Evolutionary conservation across 441 rosid genomes (phyloP).

Genomic region (Jatropha multifida): DNA sequence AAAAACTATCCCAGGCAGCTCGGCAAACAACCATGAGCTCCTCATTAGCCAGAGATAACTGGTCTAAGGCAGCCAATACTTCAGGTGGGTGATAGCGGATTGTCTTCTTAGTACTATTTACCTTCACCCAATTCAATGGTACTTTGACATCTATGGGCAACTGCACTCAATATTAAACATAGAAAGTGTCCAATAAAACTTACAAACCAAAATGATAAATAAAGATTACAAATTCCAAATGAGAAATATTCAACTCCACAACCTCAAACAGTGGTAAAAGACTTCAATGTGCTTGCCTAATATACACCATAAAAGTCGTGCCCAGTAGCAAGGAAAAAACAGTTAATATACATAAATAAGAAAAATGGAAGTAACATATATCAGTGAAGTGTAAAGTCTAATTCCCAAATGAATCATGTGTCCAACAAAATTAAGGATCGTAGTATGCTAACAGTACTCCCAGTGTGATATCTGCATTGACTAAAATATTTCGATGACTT

Average conservation of each 20-base stretch:
- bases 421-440: background rate
- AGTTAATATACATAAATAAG: background rate
- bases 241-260: conserved; percentile 8
- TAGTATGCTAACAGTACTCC: background rate
- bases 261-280: background rate
- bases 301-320: background rate
- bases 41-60: conserved; percentile 73
- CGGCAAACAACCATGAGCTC: conserved; percentile 63
- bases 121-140: conserved; percentile 81
- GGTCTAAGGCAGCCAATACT: conserved; percentile 66
- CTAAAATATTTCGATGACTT: background rate
- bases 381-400: background rate
- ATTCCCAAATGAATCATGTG: background rate
- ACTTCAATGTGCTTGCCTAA: background rate
- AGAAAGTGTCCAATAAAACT: conserved; percentile 17
- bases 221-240: background rate
- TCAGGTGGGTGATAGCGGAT: conserved; percentile 92
- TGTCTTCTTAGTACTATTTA: conserved; percentile 81
- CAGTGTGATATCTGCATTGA: background rate
- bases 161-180: conserved; percentile 42
- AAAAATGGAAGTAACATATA: background rate
- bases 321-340: background rate
- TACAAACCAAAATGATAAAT: background rate
- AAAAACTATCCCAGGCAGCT: conserved; percentile 80
- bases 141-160: conserved; percentile 65